Evolutionary conservation across 164 flowering plant species (phyloP), one percentile per base, ranked within the genome.

Genomic region (Warburgia ugandensis): DNA sequence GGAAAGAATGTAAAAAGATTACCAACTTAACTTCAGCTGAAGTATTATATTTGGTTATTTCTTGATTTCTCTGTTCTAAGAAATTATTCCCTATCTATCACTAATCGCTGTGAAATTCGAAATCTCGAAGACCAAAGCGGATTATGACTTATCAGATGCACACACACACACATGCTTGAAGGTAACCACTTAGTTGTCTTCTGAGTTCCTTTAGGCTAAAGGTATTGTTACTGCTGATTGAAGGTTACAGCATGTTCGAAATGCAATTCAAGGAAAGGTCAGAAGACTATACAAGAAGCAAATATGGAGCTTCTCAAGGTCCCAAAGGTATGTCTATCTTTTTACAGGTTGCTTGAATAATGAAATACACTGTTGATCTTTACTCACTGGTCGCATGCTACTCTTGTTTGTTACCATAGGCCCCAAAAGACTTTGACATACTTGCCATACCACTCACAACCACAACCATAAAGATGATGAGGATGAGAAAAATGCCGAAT

Each of bases 241-340:
- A 73, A 86, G 95, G 99, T 88, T 37, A 68, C 94, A 17, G 99
- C 99, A 38, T 92, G 99, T 80, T 45, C 79, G 26, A 86, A 57
- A 64, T 92, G 96, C 79, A 92, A 92, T 68, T 80, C 95, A 50
- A 84, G 55, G 61, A 92, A 88, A 65, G 99, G 95, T 21, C 75
- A 74, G 29, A 85, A 85, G 50, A 92, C 94, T 41, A 20, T 74
- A 38, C 96, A 88, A 64, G 95, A 92, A 72, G 79, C 95, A 56
- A 71, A 77, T 44, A 88, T 88, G 96, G 79, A 73, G 71, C 77
- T 88, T 50, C 25, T 61, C 45, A 85, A 79, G 58, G 68, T 60
- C 30, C 99, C 99, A 20, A 88, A 81, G 95, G 99, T 36, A 29
- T 14, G 23, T 27, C 17, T 22, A 14, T 19, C 20, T 39, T 6